These are phyloP conservation scores for Bullera alba DNA, from an alignment of 768 basidiomycete genomes.

Conservation along the genomic window DNA sequence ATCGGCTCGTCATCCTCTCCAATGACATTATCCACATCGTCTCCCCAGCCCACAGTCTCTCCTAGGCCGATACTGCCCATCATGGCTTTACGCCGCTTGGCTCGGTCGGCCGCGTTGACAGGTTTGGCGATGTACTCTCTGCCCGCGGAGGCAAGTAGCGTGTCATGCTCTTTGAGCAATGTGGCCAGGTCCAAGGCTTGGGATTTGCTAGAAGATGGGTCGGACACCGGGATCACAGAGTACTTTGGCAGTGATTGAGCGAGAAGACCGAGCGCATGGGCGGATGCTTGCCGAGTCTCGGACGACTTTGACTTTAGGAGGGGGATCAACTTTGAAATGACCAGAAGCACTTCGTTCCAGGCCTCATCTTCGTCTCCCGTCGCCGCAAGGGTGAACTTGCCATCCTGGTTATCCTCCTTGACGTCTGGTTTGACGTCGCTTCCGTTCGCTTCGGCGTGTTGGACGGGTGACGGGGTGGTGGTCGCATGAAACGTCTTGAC, in stretches of 20 bases:
- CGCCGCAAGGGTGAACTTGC: constrained; percentile 5
- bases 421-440: constrained; percentile 9
- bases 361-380: constrained; percentile 49
- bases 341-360: constrained; percentile 84
- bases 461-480: not conserved
- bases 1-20: constrained; percentile 29
- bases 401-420: not conserved
- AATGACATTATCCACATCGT: constrained; percentile 39
- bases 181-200: constrained; percentile 50
- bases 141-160: constrained; percentile 84
- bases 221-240: constrained; percentile 48
- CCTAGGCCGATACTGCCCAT: constrained; percentile 37
- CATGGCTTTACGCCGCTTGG: constrained; percentile 37
- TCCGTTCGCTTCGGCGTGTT: not conserved
- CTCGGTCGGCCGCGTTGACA: constrained; percentile 19
- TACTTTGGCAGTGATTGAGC: constrained; percentile 72
- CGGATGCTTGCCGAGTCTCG: constrained; percentile 85
- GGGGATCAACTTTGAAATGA: constrained; percentile 78
- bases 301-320: constrained; percentile 84
- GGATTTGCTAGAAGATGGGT: not conserved
- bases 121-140: constrained; percentile 64
- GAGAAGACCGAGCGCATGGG: constrained; percentile 78
- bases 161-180: constrained; percentile 60
- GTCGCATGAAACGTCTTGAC: constrained; percentile 63
- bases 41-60: constrained; percentile 36